Base-by-base conservation (phyloP, 805 yeast genomes). In the Candida khao-thaluensis region DNA sequence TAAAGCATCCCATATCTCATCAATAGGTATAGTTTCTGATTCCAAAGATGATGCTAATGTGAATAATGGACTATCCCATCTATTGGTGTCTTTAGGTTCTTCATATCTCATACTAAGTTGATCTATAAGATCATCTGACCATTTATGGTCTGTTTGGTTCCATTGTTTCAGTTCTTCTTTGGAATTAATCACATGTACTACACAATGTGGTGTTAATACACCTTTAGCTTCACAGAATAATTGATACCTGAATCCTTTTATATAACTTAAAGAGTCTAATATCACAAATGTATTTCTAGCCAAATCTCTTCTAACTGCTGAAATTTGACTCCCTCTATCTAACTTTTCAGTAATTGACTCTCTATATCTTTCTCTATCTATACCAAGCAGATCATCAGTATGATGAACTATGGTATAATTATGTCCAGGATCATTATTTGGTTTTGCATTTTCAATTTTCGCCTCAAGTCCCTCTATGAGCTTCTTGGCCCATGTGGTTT, bases 11-110 rank as follows among this genome's bases (percentile, higher is more conserved):
- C 83, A 81, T 2, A 93, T 73, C 12, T 79, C 85, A 1, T 82
- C 83, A 15, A 82, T 59, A 0, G 89, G 85, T 17, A 82, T 53
- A 2, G 60, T 62, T 11, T 66, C 66, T 22, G 82, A 81, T 9
- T 55, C 60, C 29, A 58, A 52, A 35, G 75, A 79, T 51, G 68
- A 74, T 3, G 80, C 74, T 1, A 90, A 61, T 0, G 87, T 79
- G 54, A 89, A 81, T 44, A 91, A 64, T 5, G 99, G 99, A 3
- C 95, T 79, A 55, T 93, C 99, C 99, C 99, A 93, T 43, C 96
- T 66, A 18, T 82, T 77, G 52, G 77, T 76, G 22, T 81, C 79
- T 55, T 87, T 84, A 0, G 99, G 99, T 57, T 93, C 99, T 61
- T 93, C 99, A 55, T 82, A 93, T 43, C 99, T 63, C 79, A 89